Evolutionary conservation across 1,139 yeast species (phyloP), one percentile per base, ranked within the genome.

Genomic region (Yamadazyma songkhlaensis): DNA sequence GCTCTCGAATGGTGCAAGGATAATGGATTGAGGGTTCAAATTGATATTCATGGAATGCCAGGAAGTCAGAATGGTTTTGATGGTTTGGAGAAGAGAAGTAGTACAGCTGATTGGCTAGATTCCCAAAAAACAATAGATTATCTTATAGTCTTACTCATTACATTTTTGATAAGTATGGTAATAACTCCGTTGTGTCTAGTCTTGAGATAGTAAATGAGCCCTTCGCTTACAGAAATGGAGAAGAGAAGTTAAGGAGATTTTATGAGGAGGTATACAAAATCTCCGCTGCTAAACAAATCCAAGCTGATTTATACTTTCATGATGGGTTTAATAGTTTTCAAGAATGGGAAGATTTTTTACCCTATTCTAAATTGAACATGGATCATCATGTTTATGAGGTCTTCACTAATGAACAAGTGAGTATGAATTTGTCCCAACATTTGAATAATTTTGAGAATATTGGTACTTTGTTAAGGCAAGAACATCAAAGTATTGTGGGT

Each of bases 21-120:
- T 23, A 36, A 54, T 38, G 46, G 42, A 4, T 40, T 57, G 17
- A 42, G 46, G 34, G 54, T 54, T 2, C 57, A 51, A 39, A 40
- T 57, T 21, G 60, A 55, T 42, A 36, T 57, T 15, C 62, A 57
- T 40, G 61, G 61, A 3, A 49, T 55, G 52, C 61, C 62, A 1
- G 62, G 61, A 9, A 55, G 60, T 7, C 62, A 57, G 38, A 57
- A 57, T 40, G 62, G 62, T 15, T 58, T 58, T 41, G 62, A 57
- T 40, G 57, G 57, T 41, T 53, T 58, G 6, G 62, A 62, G 1
- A 30, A 42, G 29, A 39, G 53, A 34, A 47, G 52, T 3, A 37
- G 31, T 2, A 20, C 37, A 6, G 47, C 46, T 1, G 32, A 30
- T 15, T 45, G 49, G 47, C 41, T 57, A 22, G 45, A 51, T 23